Evolutionary conservation across 345 rosid genomes (phyloP), one percentile per base, ranked within the genome.

Genomic region (Gossypium arboreum): DNA sequence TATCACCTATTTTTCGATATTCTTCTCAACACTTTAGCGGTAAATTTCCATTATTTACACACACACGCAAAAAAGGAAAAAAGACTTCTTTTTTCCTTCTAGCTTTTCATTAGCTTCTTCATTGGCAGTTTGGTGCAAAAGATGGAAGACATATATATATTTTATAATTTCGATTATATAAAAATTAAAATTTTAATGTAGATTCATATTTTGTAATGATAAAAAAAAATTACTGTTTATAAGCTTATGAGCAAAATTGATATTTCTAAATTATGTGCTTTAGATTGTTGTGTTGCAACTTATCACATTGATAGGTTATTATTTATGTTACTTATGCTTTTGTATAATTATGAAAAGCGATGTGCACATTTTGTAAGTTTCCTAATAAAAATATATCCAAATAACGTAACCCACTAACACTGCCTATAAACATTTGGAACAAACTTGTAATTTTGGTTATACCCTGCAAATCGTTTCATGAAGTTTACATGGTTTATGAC

Each of bases 281-380:
- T 16, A 8, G 12, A 24, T 59, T 1, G 63, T 34, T 34, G 39
- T 5, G 39, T 34, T 6, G 39, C 39, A 34, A 34, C 39, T 29
- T 22, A 22, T 22, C 1, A 22, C 0, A 0, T 27, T 67, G 71
- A 20, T 25, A 43, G 73, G 57, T 24, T 50, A 51, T 15, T 51
- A 2, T 27, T 47, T 61, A 45, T 52, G 18, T 51, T 62, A 29
- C 18, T 43, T 64, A 12, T 20, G 17, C 45, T 12, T 2, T 52
- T 68, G 73, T 44, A 62, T 3, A 13, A 12, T n/a, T 15, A 29
- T 72, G 57, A 58, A 69, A 69, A 69, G 17, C 16, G 73, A 69
- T 25, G 9, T 17, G 25, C 47, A 51, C 15, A 20, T 17, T 70
- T 66, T 67, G 6, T 78, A 45, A 43, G 48, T 76, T 76, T 54